A percentile compares a stretch with the other conserved stretches of the same genome.
Conservation (phyloP, 192 early-diverging fungal species). For the Coemansia sp. region DNA sequence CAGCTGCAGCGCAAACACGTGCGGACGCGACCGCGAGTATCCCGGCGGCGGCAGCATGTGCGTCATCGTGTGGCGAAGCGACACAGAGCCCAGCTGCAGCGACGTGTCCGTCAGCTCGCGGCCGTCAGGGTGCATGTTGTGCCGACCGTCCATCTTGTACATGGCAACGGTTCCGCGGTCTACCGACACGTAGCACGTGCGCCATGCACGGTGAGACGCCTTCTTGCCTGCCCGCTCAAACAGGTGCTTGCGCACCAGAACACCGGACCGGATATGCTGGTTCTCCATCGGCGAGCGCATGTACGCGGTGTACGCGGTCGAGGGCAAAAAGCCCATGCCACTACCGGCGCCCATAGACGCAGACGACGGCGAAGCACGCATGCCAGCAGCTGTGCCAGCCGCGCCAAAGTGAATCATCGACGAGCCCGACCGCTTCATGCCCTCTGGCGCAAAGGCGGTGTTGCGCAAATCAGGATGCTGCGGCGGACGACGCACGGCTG, state of each 20-base stretch:
- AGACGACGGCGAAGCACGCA: slow-evolving; percentile 47
- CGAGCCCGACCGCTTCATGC: slow-evolving; percentile 23
- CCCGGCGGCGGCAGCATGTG: slow-evolving; percentile 83
- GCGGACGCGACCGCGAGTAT: slow-evolving; percentile 71
- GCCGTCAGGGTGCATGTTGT: slow-evolving; percentile 45
- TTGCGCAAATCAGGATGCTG: slow-evolving; percentile 37
- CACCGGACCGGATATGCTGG: slow-evolving; percentile 52
- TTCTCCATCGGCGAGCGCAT: slow-evolving; percentile 54
- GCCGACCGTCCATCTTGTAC: slow-evolving; percentile 70
- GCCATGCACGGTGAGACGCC: slow-evolving; percentile 85
- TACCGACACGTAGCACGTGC: slow-evolving; percentile 72
- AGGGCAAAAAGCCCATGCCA: slow-evolving; percentile 24
- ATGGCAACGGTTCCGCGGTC: slow-evolving; percentile 78
- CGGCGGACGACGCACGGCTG: slow-evolving; percentile 17
- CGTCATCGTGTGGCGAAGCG: slow-evolving; percentile 80
- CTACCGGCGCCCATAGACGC: slow-evolving; percentile 30
- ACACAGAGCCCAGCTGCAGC: slow-evolving; percentile 56
- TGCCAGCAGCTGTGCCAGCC: neutral
- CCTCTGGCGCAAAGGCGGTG: slow-evolving; percentile 15
- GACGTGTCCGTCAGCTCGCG: slow-evolving; percentile 57
- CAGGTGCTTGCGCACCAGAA: slow-evolving; percentile 85
- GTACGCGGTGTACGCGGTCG: slow-evolving; percentile 32
- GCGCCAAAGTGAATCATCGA: slow-evolving; percentile 40
- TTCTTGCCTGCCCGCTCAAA: slow-evolving; percentile 74
- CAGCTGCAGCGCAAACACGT: slow-evolving; percentile 86